A percentile compares a stretch with the other conserved stretches of the same genome.
These are phyloP conservation scores for Cladophialophora carrionii DNA, from an alignment of 2,329 filamentous ascomycete genomes.

Conservation along the genomic window DNA sequence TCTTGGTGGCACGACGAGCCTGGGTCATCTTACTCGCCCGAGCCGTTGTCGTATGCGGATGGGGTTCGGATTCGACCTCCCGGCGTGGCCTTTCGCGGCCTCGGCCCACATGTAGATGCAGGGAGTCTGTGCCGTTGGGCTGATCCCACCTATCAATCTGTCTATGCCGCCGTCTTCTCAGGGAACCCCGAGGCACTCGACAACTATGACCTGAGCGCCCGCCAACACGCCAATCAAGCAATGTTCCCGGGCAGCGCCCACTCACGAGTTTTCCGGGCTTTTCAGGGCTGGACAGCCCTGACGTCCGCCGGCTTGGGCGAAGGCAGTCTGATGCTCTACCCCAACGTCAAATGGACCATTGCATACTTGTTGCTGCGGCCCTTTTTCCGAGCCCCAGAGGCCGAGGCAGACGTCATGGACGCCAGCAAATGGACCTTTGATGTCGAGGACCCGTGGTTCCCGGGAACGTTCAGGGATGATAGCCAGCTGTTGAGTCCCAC, in stretches of 20 bases:
- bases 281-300: constrained; percentile 52
- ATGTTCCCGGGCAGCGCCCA: constrained; percentile 46
- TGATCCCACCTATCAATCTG: constrained; percentile 45
- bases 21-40: constrained; percentile 39
- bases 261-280: constrained; percentile 47
- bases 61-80: constrained; percentile 47
- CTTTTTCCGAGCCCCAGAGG: constrained; percentile 46
- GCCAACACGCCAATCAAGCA: constrained; percentile 40
- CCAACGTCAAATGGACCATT: constrained; percentile 45
- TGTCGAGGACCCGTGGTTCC: constrained; percentile 43
- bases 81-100: constrained; percentile 46
- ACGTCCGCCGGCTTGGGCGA: constrained; percentile 44
- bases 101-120: constrained; percentile 53
- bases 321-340: constrained; percentile 49
- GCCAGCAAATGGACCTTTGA: constrained; percentile 47
- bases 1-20: constrained; percentile 46
- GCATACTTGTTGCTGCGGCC: constrained; percentile 51
- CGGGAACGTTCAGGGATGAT: constrained; percentile 44
- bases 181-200: constrained; percentile 47
- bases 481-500: constrained; percentile 51
- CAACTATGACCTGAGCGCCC: constrained; percentile 45
- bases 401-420: constrained; percentile 43
- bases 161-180: constrained; percentile 46
- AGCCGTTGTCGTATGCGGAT: constrained; percentile 49
- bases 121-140: constrained; percentile 52